Percentiles rank a stretch among this genome's conserved stretches.
phyloP scores from a whole-genome alignment of 257 asterid species.

The Thymus mandschuricus region DNA sequence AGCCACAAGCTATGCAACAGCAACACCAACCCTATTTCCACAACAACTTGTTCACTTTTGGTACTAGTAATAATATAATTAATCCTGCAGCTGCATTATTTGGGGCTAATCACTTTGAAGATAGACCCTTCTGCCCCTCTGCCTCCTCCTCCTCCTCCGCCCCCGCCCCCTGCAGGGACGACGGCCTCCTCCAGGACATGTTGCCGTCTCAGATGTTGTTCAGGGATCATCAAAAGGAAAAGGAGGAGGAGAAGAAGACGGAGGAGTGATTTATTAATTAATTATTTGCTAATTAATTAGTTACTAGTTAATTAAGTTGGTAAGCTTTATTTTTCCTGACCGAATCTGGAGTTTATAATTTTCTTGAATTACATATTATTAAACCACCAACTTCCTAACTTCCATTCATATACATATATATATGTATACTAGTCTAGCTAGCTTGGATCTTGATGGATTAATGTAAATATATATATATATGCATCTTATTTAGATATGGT shows the following conservation, averaged over 20 bases:
- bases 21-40: constrained; percentile 47
- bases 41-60: constrained; percentile 24
- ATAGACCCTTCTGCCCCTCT: constrained; percentile 48
- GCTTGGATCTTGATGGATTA: not conserved
- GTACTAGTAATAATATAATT: not conserved
- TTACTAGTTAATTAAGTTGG: constrained; percentile 31
- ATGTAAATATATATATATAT: constrained; percentile 3
- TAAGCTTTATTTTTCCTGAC: constrained; percentile 32
- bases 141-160: constrained; percentile 15
- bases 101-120: constrained; percentile 34
- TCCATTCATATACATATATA: too few relatives aligned
- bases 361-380: constrained; percentile 35
- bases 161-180: constrained; percentile 41
- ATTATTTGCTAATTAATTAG: not conserved
- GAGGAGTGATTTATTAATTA: not conserved
- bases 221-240: constrained; percentile 42
- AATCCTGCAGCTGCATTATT: constrained; percentile 9
- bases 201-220: constrained; percentile 60
- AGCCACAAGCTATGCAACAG: constrained; percentile 24
- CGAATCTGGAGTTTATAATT: constrained; percentile 25
- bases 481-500: not conserved
- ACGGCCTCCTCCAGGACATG: constrained; percentile 90
- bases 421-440: too few relatives aligned
- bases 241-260: constrained; percentile 24
- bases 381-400: constrained; percentile 42